Base-by-base conservation (phyloP, 345 rosid species). In the Diplotaxis tenuifolia region DNA sequence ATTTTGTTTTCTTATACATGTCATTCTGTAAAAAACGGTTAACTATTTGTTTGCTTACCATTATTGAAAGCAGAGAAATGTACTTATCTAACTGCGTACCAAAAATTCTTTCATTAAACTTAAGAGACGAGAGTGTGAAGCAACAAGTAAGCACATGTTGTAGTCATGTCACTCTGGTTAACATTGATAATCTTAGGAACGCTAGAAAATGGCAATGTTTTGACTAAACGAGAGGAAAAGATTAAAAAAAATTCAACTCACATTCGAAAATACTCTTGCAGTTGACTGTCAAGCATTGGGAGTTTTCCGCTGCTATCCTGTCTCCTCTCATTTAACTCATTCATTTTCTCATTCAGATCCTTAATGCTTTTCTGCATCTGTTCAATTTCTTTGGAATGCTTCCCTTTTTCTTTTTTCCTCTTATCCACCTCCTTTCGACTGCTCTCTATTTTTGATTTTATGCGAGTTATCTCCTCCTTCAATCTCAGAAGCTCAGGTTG, bases 401-500 rank as follows among this genome's bases (percentile, higher is more conserved):
- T 89, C 75, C 84, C 85, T 75, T 79, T 87, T 81, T 95, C 99
- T 60, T 83, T 87, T 71, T 66, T 88, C 82, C 81, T 90, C 68
- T 70, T 88, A 16, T 83, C 96, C 74, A 88, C 84, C 80, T 95
- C 99, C 87, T 90, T 92, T 40, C 86, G 78, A 32, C 59, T 84
- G 79, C 85, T 90, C 86, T 95, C 90, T 40, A 88, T 86, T 87
- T 95, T 95, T 53, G 93, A 84, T 45, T 84, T 86, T 57, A 88
- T 83, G 57, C 96, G 96, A 76, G 95, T 76, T 82, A 75, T 84
- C 83, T 86, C 98, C 82, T 88, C 99, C 72, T 88, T 90, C 65
- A 88, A 73, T 73, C 89, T 95, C 82, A 92, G 79, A 84, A 90
- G 93, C 83, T 87, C 92, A 32, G 96, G 98, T 95, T 92, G 96